Base-by-base conservation (phyloP, 163 green algal species). In the Scenedesmus sp. region DNA sequence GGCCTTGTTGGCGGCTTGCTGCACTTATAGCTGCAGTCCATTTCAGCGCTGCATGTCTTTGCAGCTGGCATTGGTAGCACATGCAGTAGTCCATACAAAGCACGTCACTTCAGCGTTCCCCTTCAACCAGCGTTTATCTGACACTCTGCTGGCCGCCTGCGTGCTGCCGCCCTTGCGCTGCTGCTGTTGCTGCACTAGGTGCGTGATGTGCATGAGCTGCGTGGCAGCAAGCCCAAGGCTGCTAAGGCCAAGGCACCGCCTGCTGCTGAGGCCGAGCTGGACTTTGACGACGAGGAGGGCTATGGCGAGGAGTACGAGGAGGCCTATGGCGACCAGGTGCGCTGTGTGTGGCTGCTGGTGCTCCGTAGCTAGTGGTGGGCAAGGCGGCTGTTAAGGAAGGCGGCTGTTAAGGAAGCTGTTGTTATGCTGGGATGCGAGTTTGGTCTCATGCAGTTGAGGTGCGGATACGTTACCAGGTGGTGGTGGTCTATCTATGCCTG, bases 251-350 rank as follows among this genome's bases (percentile, higher is more conserved):
- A 44, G 37, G 24, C 35, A 16, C 33, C 35, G 33, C 35, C 72
- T 49, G 46, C 51, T 13, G 42, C 43, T 51, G 44, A 35, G 49
- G 26, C 51, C 35, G 85, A 83, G 85, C 85, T 90, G 85, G 72
- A 73, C 7, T 73, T 72, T 73, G 85, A 90, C 56, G 85, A 89
- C 18, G 72, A 90, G 16, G 70, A 90, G 30, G 82, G 79, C 12
- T 72, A 90, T 44, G 83, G 73, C 30, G 65, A 73, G 10, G 56
- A 26, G 56, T 22, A 73, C 61, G 40, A 79, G 1, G 20, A 85
- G 46, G 79, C 22, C 79, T 59, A 61, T n/a, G 79, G 40, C 6
- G 79, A 59, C 42, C 46, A 86, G 81, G 81, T 81, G 72, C n/a
- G 68, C 68, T 81, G 37, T 49, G 13, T 49, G 35, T 9, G 3